Evolutionary conservation across 2,329 filamentous ascomycete genomes (phyloP).

Genomic region (Gyromitra esculenta): DNA sequence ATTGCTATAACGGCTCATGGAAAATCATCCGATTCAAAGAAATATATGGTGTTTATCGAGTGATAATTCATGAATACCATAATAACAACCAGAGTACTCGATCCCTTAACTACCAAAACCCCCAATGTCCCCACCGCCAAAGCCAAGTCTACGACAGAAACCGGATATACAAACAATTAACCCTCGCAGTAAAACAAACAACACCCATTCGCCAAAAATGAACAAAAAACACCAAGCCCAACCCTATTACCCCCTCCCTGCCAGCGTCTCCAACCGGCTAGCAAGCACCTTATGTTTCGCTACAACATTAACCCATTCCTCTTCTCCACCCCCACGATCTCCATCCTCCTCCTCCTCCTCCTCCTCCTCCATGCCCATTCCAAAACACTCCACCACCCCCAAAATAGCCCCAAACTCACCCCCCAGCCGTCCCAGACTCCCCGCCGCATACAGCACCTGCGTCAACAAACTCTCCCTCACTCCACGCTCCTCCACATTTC

Average conservation of each 20-base stretch:
- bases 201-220: slow-evolving; percentile 15
- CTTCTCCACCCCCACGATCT: slow-evolving; percentile 60
- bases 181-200: slow-evolving; percentile 4
- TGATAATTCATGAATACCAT: slow-evolving; percentile 8
- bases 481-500: slow-evolving; percentile 80
- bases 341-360: slow-evolving; percentile 63
- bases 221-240: background rate
- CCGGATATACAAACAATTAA: background rate
- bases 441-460: slow-evolving; percentile 91
- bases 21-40: background rate
- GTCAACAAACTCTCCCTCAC: slow-evolving; percentile 88
- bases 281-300: slow-evolving; percentile 87
- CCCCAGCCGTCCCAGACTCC: slow-evolving; percentile 86
- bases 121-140: background rate
- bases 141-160: background rate
- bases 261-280: slow-evolving; percentile 72
- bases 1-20: background rate
- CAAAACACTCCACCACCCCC: slow-evolving; percentile 69
- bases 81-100: background rate
- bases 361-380: slow-evolving; percentile 61
- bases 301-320: slow-evolving; percentile 88
- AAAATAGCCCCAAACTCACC: slow-evolving; percentile 93
- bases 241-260: slow-evolving; percentile 46
- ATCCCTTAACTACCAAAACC: background rate
- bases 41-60: background rate